These are phyloP conservation scores for Cytospora leucostoma DNA, from an alignment of 2,329 filamentous ascomycete species.

Conservation along the genomic window DNA sequence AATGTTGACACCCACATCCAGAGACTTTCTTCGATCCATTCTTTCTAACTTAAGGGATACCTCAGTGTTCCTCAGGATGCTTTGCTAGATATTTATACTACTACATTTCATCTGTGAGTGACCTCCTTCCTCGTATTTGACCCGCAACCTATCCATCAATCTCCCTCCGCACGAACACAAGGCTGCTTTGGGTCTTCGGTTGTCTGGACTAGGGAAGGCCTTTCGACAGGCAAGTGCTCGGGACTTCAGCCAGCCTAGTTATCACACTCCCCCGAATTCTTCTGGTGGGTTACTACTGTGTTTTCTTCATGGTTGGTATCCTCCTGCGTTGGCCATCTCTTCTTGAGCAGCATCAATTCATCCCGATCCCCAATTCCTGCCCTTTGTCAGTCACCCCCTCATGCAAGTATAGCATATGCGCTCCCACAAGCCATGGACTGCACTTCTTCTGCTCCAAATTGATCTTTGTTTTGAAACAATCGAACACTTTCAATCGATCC, in stretches of 20 bases:
- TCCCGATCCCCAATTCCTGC: background rate
- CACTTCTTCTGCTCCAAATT: slow-evolving; percentile 6
- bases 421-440: background rate
- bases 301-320: background rate
- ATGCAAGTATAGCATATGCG: background rate
- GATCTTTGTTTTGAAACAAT: background rate
- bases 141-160: background rate
- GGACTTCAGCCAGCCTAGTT: background rate
- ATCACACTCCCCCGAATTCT: background rate
- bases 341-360: background rate
- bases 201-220: background rate
- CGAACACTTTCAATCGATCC: slow-evolving; percentile 3
- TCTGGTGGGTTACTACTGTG: background rate
- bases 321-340: background rate
- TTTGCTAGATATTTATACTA: background rate
- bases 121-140: background rate
- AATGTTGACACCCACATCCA: background rate
- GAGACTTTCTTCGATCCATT: background rate
- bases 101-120: background rate
- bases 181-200: background rate
- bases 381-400: too few species aligned
- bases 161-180: background rate
- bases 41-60: background rate
- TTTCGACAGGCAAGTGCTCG: background rate
- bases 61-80: background rate